phyloP scores from a whole-genome alignment of 2,329 filamentous ascomycete species.

The Botrytis fragariae region DNA sequence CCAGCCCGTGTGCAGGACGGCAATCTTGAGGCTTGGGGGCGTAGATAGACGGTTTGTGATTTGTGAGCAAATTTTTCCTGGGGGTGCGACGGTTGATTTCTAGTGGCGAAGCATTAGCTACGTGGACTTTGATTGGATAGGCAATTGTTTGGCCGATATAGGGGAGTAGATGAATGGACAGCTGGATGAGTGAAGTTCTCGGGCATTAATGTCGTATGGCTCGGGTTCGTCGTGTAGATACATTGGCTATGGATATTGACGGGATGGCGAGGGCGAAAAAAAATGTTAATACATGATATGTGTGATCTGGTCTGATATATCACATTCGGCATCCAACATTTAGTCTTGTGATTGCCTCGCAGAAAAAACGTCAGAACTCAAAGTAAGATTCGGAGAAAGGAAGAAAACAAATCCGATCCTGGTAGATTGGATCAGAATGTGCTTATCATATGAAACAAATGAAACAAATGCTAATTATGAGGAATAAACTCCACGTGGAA shows the following conservation, averaged over 20 bases:
- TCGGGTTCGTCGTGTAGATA: not conserved
- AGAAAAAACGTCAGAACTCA: not conserved
- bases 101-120: not conserved
- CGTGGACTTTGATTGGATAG: not conserved
- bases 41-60: slow-evolving; percentile 13
- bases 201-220: not conserved
- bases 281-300: not conserved
- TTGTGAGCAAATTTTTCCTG: slow-evolving; percentile 1
- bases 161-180: not conserved
- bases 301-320: not conserved
- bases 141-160: not conserved
- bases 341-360: not conserved
- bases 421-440: not conserved
- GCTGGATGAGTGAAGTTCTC: not conserved
- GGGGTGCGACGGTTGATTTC: not conserved
- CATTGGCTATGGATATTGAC: not conserved
- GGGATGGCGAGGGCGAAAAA: not conserved
- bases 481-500: not conserved
- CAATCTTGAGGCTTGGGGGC: slow-evolving; percentile 1
- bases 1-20: slow-evolving; percentile 5
- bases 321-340: not conserved
- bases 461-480: not conserved
- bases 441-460: not conserved
- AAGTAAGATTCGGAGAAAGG: not conserved
- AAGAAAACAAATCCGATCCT: not conserved